Evolutionary conservation across 306 rosid species (phyloP), one percentile per base, ranked within the genome.

Genomic region (cucumber (Cucumis sativus)): DNA sequence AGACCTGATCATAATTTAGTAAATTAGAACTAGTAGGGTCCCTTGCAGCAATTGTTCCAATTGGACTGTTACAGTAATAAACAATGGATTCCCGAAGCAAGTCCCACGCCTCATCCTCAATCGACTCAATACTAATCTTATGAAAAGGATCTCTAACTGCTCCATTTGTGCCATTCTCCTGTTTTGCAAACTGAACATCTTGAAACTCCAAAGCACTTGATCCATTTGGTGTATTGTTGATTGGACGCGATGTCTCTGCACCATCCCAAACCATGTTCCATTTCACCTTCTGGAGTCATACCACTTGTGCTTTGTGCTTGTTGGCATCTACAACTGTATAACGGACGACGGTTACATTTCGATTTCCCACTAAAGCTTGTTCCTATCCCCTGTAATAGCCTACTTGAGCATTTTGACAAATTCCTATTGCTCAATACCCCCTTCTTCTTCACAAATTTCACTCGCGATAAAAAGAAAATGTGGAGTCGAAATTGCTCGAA

Each of bases 51-150:
- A 92, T 90, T 23, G 97, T 92, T 83, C 97, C 97, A 72, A 92
- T 78, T 35, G 97, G 96, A 86, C 85, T 90, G 66, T 91, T 83
- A 75, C 96, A 92, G 75, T 92, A 92, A 85, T 82, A 66, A 76
- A 88, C 96, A 37, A 90, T 73, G 56, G 97, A 92, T 68, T 87
- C 93, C 63, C 92, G 83, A 51, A 92, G 88, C 67, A 90, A 78
- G 72, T 88, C 91, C 97, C 97, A 92, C 0, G 97, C 97, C 83
- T 92, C 97, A 74, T 90, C 93, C 84, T 90, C 97, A 11, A 84
- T 57, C 15, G 92, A 85, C 52, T 84, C 80, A 67, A 81, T n/a
- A 58, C 82, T 78, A 77, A 74, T 74, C 18, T 81, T 62, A 13
- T 40, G 81, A 80, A 79, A 80, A 76, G 80, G 59, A 49, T 83